Conservation (phyloP, 805 yeast species). For the Maudiozyma serrabonitensis region DNA sequence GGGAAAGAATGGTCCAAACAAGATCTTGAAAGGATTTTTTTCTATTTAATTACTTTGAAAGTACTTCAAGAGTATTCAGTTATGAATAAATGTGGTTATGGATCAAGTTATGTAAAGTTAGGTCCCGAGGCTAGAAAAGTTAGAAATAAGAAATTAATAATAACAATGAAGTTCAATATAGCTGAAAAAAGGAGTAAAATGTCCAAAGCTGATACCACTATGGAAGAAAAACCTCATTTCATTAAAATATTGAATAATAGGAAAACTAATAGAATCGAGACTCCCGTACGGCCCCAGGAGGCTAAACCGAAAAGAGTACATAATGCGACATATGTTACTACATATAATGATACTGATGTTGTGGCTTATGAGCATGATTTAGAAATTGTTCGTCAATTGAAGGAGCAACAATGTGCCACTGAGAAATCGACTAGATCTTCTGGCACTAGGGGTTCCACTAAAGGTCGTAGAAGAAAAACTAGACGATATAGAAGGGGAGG, state of each 20-base stretch:
- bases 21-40: constrained; percentile 74
- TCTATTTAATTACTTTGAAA: constrained; percentile 58
- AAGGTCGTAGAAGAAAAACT: neutral
- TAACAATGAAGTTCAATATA: constrained; percentile 42
- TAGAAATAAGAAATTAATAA: constrained; percentile 34
- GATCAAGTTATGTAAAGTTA: constrained; percentile 58
- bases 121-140: constrained; percentile 51
- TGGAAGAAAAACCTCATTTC: neutral
- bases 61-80: constrained; percentile 62
- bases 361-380: neutral
- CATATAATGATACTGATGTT: neutral
- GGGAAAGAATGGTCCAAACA: constrained; percentile 58
- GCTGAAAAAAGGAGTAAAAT: constrained; percentile 11
- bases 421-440: neutral
- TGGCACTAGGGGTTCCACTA: neutral
- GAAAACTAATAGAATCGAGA: neutral
- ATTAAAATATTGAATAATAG: neutral
- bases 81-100: constrained; percentile 69
- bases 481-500: neutral
- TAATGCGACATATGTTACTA: neutral
- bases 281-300: neutral
- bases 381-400: neutral
- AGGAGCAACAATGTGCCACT: neutral
- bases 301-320: neutral
- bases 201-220: neutral